Percentiles rank a stretch among this genome's conserved stretches.
Conservation (phyloP, 495 filamentous ascomycete genomes). For the Aspergillus nanangensis region DNA sequence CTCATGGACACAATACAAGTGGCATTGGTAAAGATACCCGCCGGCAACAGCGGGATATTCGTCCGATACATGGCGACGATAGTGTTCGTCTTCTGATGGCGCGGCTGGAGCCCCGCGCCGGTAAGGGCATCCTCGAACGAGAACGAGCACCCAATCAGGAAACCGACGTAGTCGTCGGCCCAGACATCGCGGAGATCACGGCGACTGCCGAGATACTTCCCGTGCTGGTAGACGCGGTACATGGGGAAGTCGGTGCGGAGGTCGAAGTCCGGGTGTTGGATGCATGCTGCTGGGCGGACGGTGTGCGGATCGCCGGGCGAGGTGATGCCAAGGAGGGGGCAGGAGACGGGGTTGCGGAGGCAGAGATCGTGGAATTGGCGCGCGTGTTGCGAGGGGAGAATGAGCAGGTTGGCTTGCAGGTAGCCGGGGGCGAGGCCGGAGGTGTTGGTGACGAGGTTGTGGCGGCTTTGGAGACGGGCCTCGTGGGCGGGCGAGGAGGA, state of each 20-base stretch:
- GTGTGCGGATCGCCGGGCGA: conserved; percentile 14
- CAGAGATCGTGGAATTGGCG: conserved; percentile 49
- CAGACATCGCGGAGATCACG: conserved; percentile 41
- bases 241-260: conserved; percentile 48
- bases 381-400: conserved; percentile 47
- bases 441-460: conserved; percentile 37
- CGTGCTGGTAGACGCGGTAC: conserved; percentile 48
- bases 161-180: conserved; percentile 48
- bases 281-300: conserved; percentile 18
- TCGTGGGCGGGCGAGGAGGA: not conserved
- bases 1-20: conserved; percentile 53
- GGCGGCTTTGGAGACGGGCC: conserved; percentile 16
- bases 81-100: conserved; percentile 31
- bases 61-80: conserved; percentile 54
- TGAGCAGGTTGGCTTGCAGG: conserved; percentile 55
- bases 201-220: conserved; percentile 16
- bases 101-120: conserved; percentile 37
- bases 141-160: conserved; percentile 56
- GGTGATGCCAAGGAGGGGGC: conserved; percentile 46
- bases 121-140: conserved; percentile 49
- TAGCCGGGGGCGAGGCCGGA: conserved; percentile 46
- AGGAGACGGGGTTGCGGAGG: conserved; percentile 52
- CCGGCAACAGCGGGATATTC: conserved; percentile 39
- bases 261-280: conserved; percentile 35
- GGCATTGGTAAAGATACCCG: conserved; percentile 47